A percentile compares a stretch with the other conserved stretches of the same genome.
Evolutionary conservation across 2,329 filamentous ascomycete genomes (phyloP).

Genomic region (Phaeophleospora eucalypticola): DNA sequence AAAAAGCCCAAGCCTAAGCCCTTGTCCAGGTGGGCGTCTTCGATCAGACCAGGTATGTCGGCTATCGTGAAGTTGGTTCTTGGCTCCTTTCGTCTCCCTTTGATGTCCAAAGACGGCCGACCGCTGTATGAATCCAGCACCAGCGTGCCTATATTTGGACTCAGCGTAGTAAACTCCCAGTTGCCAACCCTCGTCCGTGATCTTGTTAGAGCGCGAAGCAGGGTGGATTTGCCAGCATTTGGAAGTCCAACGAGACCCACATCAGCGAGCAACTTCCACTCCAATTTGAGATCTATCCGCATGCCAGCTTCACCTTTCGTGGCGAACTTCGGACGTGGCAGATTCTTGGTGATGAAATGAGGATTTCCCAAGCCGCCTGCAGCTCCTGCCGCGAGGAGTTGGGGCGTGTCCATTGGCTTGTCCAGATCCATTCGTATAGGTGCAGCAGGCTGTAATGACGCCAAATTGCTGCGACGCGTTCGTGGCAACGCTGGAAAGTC

Average conservation of each 20-base stretch:
- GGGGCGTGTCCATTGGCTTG: slow-evolving; percentile 72
- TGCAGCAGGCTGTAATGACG: slow-evolving; percentile 64
- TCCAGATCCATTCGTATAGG: slow-evolving; percentile 61
- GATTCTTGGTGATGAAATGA: slow-evolving; percentile 77
- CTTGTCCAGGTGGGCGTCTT: slow-evolving; percentile 86
- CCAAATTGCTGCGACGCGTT: slow-evolving; percentile 54
- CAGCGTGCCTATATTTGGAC: slow-evolving; percentile 93
- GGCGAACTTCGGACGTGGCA: slow-evolving; percentile 76
- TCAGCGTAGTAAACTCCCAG: slow-evolving; percentile 95
- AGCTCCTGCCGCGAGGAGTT: slow-evolving; percentile 81
- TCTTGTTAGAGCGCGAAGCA: slow-evolving; percentile 81
- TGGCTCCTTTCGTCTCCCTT: slow-evolving; percentile 47
- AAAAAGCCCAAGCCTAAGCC: slow-evolving; percentile 89
- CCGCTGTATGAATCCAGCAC: slow-evolving; percentile 84
- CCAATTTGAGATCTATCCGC: slow-evolving; percentile 74
- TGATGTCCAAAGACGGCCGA: slow-evolving; percentile 55
- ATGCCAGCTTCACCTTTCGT: slow-evolving; percentile 80
- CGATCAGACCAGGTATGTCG: slow-evolving; percentile 90
- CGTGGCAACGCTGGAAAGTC: slow-evolving; percentile 56
- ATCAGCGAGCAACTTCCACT: slow-evolving; percentile 92
- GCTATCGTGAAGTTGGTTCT: slow-evolving; percentile 86
- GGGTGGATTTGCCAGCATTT: slow-evolving; percentile 92
- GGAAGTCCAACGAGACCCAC: slow-evolving; percentile 91
- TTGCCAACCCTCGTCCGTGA: slow-evolving; percentile 84
- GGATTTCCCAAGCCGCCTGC: slow-evolving; percentile 90